A percentile compares a stretch with the other conserved stretches of the same genome.
phyloP scores from a whole-genome alignment of 2,329 filamentous ascomycete genomes.

The Trichoderma gracile region DNA sequence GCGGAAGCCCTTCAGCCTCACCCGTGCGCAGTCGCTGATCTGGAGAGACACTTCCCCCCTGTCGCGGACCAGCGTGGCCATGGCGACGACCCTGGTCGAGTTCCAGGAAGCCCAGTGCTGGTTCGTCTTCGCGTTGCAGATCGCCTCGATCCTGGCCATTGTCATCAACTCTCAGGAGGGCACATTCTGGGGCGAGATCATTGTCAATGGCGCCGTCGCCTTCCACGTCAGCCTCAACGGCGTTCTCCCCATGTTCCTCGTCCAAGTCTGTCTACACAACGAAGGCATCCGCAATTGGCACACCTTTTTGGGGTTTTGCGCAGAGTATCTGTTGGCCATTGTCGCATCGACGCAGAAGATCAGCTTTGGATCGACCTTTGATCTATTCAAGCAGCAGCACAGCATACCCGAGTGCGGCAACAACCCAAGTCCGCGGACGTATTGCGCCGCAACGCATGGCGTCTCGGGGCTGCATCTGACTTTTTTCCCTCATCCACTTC shows the following conservation, averaged over 20 bases:
- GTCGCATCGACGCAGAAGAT: constrained; percentile 43
- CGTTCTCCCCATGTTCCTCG: constrained; percentile 42
- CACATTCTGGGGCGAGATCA: constrained; percentile 44
- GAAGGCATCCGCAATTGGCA: constrained; percentile 46
- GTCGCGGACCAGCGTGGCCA: constrained; percentile 43
- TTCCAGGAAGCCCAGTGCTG: constrained; percentile 45
- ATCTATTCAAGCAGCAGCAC: constrained; percentile 39
- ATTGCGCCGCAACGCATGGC: constrained; percentile 41
- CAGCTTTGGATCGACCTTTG: constrained; percentile 39
- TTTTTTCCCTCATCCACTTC: constrained; percentile 42
- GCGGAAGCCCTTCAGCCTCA: constrained; percentile 33
- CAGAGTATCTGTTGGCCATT: constrained; percentile 43
- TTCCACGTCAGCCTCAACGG: constrained; percentile 43
- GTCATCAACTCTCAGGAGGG: constrained; percentile 45
- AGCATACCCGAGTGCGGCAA: constrained; percentile 38
- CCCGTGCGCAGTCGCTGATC: constrained; percentile 41
- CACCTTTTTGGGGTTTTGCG: constrained; percentile 43
- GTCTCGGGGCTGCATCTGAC: constrained; percentile 39
- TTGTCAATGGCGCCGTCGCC: constrained; percentile 42
- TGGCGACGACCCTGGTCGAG: constrained; percentile 44
- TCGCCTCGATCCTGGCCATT: constrained; percentile 44
- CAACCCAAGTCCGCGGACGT: constrained; percentile 43
- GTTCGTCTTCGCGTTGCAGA: constrained; percentile 45
- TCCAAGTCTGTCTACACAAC: constrained; percentile 43
- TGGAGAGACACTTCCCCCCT: constrained; percentile 42